Base-by-base conservation (phyloP, 257 asterid genomes). In the Gentiana straminea region DNA sequence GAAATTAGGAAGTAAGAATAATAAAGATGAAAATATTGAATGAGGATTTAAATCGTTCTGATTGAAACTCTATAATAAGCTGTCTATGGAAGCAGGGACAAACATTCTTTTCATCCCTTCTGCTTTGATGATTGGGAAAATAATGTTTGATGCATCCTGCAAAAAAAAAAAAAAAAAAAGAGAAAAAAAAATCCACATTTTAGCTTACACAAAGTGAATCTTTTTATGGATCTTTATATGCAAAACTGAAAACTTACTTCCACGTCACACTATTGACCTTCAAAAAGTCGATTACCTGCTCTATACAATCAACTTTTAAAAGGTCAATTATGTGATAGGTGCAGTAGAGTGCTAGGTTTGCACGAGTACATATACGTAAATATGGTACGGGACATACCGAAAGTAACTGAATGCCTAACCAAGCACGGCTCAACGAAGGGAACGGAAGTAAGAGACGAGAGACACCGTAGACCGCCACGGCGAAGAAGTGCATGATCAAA, bases 21-120 rank as follows among this genome's bases (percentile, higher is more conserved):
- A 24, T 24, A 24, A 24, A 24, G 24, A 24, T 24, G 24, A 24
- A 24, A 24, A 24, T 24, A 24, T 24, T 24, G 24, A 24, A 24
- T 24, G 24, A 24, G 24, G 24, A 24, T 24, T 24, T 24, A 24
- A 24, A 24, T 24, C 24, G 24, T 24, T 24, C 24, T 24, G 24
- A 24, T 44, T 55, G 49, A 32, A 33, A 52, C 33, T 52, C 45
- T 60, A 66, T 41, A 66, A 45, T 54, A 66, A 54, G 66, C 71
- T 66, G 71, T 66, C 71, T 13, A 66, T 47, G 44, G 71, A 59
- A 38, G 49, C 71, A 9, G 71, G 71, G 49, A 66, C 39, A 32
- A 66, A 38, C 71, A 60, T 60, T 41, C 60, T 66, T 54, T 66
- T 66, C 39, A 66, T 49, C 49, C 71, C 71, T 48, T 66, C 71